Percentiles rank a stretch among this genome's conserved stretches.
phyloP scores from a whole-genome alignment of 2,329 filamentous ascomycete genomes.

The Talaromyces amestolkiae region DNA sequence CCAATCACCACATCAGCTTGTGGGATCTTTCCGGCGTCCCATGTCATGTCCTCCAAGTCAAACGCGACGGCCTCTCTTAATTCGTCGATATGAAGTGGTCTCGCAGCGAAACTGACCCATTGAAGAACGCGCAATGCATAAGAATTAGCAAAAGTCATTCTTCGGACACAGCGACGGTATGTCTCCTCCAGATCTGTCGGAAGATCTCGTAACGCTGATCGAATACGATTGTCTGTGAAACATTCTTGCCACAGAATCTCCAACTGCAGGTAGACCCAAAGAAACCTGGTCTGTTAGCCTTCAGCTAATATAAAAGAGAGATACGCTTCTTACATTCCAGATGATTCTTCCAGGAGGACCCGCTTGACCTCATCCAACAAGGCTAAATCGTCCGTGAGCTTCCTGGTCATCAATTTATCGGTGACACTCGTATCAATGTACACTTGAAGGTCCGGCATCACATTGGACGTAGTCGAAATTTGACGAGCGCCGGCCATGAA shows the following conservation, averaged over 20 bases:
- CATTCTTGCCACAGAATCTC: conserved; percentile 27
- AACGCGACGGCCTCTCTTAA: conserved; percentile 25
- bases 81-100: conserved; percentile 25
- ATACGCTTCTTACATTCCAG: conserved; percentile 10
- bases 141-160: conserved; percentile 16
- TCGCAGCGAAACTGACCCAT: conserved; percentile 26
- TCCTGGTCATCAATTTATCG: conserved; percentile 22
- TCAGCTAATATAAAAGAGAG: background rate
- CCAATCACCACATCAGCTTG: conserved; percentile 22
- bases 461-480: conserved; percentile 23
- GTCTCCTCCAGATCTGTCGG: conserved; percentile 25
- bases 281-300: conserved; percentile 22
- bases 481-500: conserved; percentile 20
- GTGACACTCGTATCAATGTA: conserved; percentile 23
- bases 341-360: conserved; percentile 11
- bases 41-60: conserved; percentile 20
- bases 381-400: conserved; percentile 21
- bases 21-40: conserved; percentile 22
- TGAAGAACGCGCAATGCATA: conserved; percentile 21
- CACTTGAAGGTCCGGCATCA: conserved; percentile 22
- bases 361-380: conserved; percentile 12
- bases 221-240: conserved; percentile 23
- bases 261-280: conserved; percentile 26
- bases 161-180: conserved; percentile 22
- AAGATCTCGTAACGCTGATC: conserved; percentile 17